phyloP scores from a whole-genome alignment of 306 rosid species.

The Clitoria ternatea region DNA sequence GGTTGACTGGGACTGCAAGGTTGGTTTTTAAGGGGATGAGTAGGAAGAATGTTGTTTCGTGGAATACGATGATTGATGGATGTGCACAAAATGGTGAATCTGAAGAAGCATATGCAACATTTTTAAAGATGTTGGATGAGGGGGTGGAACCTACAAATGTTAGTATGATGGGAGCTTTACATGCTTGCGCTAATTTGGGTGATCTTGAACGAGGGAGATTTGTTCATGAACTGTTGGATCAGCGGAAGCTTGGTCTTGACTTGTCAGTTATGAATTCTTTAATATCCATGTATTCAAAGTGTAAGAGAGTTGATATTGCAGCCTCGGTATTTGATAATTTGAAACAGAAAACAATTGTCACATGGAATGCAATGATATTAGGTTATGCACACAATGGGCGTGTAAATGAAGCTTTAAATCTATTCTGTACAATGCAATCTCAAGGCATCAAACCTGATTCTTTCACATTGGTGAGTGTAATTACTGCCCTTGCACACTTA shows the following conservation, averaged over 20 bases:
- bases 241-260: conserved; percentile 45
- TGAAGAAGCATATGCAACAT: conserved; percentile 54
- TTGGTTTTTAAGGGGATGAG: conserved; percentile 59
- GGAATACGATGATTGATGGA: conserved; percentile 91
- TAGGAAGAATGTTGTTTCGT: conserved; percentile 65
- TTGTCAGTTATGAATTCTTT: conserved; percentile 74
- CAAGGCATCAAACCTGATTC: conserved; percentile 64
- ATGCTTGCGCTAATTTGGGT: conserved; percentile 80
- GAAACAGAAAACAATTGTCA: conserved; percentile 55
- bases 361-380: conserved; percentile 94
- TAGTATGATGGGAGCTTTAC: conserved; percentile 69
- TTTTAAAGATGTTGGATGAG: conserved; percentile 65
- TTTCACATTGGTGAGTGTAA: conserved; percentile 80
- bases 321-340: conserved; percentile 51
- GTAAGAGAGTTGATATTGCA: conserved; percentile 73
- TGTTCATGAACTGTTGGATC: conserved; percentile 51
- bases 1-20: conserved; percentile 47
- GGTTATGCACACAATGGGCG: conserved; percentile 82
- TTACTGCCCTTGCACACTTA: conserved; percentile 76
- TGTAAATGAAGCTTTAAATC: conserved; percentile 55
- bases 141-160: conserved; percentile 67
- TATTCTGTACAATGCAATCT: conserved; percentile 63
- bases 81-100: conserved; percentile 63
- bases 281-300: conserved; percentile 91
- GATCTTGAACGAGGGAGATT: conserved; percentile 62